These are phyloP conservation scores for Talaromyces nanjingensis DNA, from an alignment of 495 filamentous ascomycete species.

Conservation along the genomic window DNA sequence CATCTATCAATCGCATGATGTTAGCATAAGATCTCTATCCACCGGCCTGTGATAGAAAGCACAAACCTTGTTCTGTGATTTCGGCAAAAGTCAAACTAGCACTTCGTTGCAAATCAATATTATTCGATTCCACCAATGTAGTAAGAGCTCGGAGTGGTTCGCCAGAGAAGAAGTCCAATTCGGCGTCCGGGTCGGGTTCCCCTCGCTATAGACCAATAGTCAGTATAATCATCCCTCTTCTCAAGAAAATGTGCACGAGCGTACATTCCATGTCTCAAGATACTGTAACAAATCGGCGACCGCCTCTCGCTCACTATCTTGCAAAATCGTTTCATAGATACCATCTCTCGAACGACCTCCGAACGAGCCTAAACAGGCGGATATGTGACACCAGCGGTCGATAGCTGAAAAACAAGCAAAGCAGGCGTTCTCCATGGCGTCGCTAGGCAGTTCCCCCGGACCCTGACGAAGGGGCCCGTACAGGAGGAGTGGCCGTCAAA, in stretches of 20 bases:
- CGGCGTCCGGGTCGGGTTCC: conserved; percentile 75
- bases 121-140: conserved; percentile 95
- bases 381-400: conserved; percentile 43
- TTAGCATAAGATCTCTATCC: conserved; percentile 1
- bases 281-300: conserved; percentile 93
- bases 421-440: conserved; percentile 37
- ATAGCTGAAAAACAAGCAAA: conserved; percentile 37
- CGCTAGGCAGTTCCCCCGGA: conserved; percentile 24
- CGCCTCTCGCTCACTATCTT: conserved; percentile 94
- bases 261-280: conserved; percentile 73
- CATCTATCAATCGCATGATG: conserved; percentile 52
- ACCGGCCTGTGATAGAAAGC: background rate
- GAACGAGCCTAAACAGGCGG: conserved; percentile 35
- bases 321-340: conserved; percentile 89
- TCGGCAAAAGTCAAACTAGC: conserved; percentile 98
- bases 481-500: conserved; percentile 21
- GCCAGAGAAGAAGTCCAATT: conserved; percentile 79
- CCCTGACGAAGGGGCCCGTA: conserved; percentile 25
- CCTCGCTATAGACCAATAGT: conserved; percentile 53
- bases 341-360: conserved; percentile 84
- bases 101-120: conserved; percentile 95
- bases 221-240: background rate
- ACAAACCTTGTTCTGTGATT: conserved; percentile 93
- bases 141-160: conserved; percentile 92
- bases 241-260: conserved; percentile 12